Conservation (phyloP, 2,329 filamentous ascomycete species). For the Mycosphaerella sp. region DNA sequence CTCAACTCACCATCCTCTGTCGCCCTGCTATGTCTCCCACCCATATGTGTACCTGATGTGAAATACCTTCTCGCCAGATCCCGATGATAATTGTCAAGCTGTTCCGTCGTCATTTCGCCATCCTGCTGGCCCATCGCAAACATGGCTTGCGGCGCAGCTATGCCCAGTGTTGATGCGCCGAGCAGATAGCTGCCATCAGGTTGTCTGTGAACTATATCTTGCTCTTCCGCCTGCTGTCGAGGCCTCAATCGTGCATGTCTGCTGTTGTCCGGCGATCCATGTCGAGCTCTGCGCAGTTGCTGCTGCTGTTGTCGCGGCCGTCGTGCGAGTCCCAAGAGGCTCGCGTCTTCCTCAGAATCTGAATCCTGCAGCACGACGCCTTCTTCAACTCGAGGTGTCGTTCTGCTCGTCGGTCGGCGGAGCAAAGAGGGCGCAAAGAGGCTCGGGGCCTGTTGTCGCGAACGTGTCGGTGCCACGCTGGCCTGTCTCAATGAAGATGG, state of each 20-base stretch:
- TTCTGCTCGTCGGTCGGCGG: slow-evolving; percentile 22
- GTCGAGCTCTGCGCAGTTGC: slow-evolving; percentile 13
- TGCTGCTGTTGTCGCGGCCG: slow-evolving; percentile 12
- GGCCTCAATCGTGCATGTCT: slow-evolving; percentile 10
- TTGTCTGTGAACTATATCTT: slow-evolving; percentile 28
- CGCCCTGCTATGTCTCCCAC: too few species aligned
- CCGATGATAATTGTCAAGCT: slow-evolving; percentile 21
- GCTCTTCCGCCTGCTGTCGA: slow-evolving; percentile 18
- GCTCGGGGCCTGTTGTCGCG: slow-evolving; percentile 19
- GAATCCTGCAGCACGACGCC: slow-evolving; percentile 27
- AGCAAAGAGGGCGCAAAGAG: slow-evolving; percentile 26
- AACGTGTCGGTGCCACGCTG: slow-evolving; percentile 23
- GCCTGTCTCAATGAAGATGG: slow-evolving; percentile 19
- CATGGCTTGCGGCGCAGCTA: slow-evolving; percentile 5
- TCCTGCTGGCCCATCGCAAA: slow-evolving; percentile 11
- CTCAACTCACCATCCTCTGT: too few species aligned
- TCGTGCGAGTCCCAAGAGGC: not conserved
- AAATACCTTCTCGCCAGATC: slow-evolving; percentile 26
- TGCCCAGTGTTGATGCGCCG: slow-evolving; percentile 10
- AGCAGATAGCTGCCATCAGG: slow-evolving; percentile 26
- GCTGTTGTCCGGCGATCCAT: slow-evolving; percentile 18
- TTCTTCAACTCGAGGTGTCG: slow-evolving; percentile 24
- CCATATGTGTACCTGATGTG: slow-evolving; percentile 22
- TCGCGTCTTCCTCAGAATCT: slow-evolving; percentile 21
- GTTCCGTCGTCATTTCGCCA: slow-evolving; percentile 10